Conservation (phyloP, 495 filamentous ascomycete genomes). For the Tuber microsphaerosporum region DNA sequence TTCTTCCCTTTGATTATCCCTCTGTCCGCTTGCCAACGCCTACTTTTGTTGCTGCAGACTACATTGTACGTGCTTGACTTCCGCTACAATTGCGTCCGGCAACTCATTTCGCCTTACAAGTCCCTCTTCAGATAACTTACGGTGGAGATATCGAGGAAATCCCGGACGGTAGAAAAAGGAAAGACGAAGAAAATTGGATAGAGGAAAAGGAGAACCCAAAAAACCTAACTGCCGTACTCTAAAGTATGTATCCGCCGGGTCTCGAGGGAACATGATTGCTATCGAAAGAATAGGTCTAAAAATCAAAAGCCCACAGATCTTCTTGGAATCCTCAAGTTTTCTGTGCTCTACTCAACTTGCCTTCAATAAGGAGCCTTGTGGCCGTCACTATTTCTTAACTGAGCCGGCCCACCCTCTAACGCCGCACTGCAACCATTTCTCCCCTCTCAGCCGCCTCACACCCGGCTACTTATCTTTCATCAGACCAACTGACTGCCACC, state of each 20-base stretch:
- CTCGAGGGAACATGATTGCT: background rate
- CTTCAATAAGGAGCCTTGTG: background rate
- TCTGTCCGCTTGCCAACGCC: conserved; percentile 3
- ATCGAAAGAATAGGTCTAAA: background rate
- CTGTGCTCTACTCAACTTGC: background rate
- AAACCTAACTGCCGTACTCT: background rate
- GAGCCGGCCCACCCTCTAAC: conserved; percentile 14
- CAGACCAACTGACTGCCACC: background rate
- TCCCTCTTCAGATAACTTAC: background rate
- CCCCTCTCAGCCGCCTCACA: conserved; percentile 3
- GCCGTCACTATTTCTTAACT: conserved; percentile 4
- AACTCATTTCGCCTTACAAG: background rate
- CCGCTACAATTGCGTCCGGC: background rate
- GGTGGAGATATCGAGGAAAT: background rate
- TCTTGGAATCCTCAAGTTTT: background rate
- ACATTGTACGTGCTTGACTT: background rate
- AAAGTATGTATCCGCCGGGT: background rate
- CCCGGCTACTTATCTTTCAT: conserved; percentile 1
- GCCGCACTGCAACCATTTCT: conserved; percentile 24
- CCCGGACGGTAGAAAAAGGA: background rate
- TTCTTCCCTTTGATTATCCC: background rate
- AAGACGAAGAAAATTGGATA: background rate
- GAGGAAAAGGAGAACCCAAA: background rate
- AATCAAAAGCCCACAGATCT: background rate
- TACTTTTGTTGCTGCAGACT: background rate